Percentiles rank a stretch among this genome's conserved stretches.
phyloP scores from a whole-genome alignment of 2,329 filamentous ascomycete species.

The Capronia americana region DNA sequence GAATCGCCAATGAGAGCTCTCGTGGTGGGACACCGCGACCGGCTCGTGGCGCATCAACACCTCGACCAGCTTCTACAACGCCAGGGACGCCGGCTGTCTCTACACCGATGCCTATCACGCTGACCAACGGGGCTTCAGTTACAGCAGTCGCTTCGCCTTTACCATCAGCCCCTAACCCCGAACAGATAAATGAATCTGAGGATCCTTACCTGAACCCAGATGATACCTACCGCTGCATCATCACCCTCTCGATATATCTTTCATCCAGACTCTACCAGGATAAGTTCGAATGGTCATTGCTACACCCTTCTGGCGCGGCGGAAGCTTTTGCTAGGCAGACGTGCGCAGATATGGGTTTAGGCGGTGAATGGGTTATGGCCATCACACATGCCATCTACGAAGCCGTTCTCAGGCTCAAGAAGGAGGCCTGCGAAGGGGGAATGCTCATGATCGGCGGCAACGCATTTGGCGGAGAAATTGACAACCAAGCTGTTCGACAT shows the following conservation, averaged over 20 bases:
- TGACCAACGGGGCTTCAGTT: conserved; percentile 54
- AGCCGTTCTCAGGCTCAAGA: conserved; percentile 88
- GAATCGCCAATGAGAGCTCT: conserved; percentile 51
- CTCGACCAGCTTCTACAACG: conserved; percentile 37
- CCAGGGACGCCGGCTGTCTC: conserved; percentile 46
- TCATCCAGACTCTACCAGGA: conserved; percentile 92
- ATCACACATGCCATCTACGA: conserved; percentile 98
- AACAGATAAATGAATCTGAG: conserved; percentile 24
- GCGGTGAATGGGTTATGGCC: conserved; percentile 90
- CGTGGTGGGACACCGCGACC: conserved; percentile 59
- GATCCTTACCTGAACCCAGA: conserved; percentile 75
- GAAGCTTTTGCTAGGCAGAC: conserved; percentile 92
- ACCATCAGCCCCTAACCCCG: conserved; percentile 40
- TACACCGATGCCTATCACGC: conserved; percentile 58
- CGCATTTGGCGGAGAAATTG: conserved; percentile 70
- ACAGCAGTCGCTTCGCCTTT: conserved; percentile 73
- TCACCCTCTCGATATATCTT: conserved; percentile 88
- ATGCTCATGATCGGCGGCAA: conserved; percentile 69
- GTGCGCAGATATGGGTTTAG: conserved; percentile 86
- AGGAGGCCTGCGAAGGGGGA: conserved; percentile 92
- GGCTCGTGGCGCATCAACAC: conserved; percentile 35
- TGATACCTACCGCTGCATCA: conserved; percentile 91
- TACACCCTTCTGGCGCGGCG: conserved; percentile 88
- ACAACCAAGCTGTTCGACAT: conserved; percentile 82
- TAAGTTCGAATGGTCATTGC: conserved; percentile 96